Evolutionary conservation across 768 basidiomycete genomes (phyloP).

Genomic region (Tricholoma saponaceum): DNA sequence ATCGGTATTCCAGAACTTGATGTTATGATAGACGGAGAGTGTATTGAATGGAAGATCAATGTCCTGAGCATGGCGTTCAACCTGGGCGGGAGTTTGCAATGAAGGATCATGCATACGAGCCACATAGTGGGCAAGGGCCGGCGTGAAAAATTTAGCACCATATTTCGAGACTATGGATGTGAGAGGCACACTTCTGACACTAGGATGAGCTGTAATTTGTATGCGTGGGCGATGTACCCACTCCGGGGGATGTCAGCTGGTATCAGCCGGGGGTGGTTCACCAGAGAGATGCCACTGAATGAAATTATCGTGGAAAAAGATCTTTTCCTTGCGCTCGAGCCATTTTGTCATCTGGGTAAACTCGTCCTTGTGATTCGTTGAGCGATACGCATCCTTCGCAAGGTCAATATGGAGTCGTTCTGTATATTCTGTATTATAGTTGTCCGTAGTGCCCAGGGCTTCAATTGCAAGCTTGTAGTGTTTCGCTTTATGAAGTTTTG

Average conservation of each 20-base stretch:
- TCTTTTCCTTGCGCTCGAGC: slow-evolving; percentile 15
- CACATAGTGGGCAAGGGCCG: slow-evolving; percentile 25
- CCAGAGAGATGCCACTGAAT: not conserved
- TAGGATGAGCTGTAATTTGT: slow-evolving; percentile 22
- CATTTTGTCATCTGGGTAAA: slow-evolving; percentile 25
- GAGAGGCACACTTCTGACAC: slow-evolving; percentile 19
- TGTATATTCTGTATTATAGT: slow-evolving; percentile 22
- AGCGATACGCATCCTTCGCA: slow-evolving; percentile 9
- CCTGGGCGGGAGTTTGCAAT: slow-evolving; percentile 5
- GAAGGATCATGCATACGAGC: slow-evolving; percentile 14
- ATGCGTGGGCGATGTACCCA: slow-evolving; percentile 6
- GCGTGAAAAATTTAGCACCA: slow-evolving; percentile 21
- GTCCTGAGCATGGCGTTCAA: slow-evolving; percentile 9
- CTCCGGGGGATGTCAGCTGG: slow-evolving; percentile 7
- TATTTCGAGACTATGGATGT: slow-evolving; percentile 15
- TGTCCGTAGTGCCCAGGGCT: slow-evolving; percentile 18
- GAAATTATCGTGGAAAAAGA: not conserved
- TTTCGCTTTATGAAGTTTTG: slow-evolving; percentile 20
- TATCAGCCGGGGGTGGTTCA: not conserved
- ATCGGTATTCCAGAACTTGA: slow-evolving; percentile 24
- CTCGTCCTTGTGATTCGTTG: slow-evolving; percentile 22
- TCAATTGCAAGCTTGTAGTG: slow-evolving; percentile 19
- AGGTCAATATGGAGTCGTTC: slow-evolving; percentile 16
- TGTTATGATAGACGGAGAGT: slow-evolving; percentile 29
- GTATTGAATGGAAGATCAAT: slow-evolving; percentile 19